phyloP scores from a whole-genome alignment of 208 protist species.

The Trichomonas gallinae region DNA sequence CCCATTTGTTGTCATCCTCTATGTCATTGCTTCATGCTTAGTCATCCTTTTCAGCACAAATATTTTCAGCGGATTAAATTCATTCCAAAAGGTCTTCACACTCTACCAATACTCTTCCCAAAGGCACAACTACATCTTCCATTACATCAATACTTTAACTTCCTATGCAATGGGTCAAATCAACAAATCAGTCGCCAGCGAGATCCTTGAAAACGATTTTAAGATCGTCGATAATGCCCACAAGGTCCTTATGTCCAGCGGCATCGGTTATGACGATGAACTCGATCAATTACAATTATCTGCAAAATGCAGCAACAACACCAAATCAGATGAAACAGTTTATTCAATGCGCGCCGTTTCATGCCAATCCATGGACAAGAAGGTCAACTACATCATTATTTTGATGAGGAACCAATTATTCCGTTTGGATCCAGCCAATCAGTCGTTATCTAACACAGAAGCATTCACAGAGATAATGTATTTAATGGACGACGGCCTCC shows the following conservation, averaged over 20 bases:
- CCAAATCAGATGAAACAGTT: neutral
- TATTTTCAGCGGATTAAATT: neutral
- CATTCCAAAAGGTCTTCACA: neutral
- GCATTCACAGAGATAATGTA: neutral
- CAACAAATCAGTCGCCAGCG: neutral
- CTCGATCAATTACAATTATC: neutral
- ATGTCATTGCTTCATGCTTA: neutral
- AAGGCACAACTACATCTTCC: neutral
- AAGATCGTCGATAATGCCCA: neutral
- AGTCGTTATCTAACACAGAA: neutral
- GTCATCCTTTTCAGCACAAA: neutral
- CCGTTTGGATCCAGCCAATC: too few relatives aligned
- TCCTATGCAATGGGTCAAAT: neutral
- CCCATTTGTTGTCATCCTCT: neutral
- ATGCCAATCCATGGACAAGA: neutral
- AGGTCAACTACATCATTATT: neutral
- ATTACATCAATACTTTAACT: neutral
- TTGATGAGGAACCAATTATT: neutral
- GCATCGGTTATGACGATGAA: neutral
- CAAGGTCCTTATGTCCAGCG: neutral
- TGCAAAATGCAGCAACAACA: neutral
- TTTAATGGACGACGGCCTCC: neutral
- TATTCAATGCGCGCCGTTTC: neutral
- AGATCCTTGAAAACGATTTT: neutral
- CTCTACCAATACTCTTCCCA: neutral